A percentile compares a stretch with the other conserved stretches of the same genome.
phyloP scores from a whole-genome alignment of 148 eudicot genomes.

The Dianthus caryophyllus region DNA sequence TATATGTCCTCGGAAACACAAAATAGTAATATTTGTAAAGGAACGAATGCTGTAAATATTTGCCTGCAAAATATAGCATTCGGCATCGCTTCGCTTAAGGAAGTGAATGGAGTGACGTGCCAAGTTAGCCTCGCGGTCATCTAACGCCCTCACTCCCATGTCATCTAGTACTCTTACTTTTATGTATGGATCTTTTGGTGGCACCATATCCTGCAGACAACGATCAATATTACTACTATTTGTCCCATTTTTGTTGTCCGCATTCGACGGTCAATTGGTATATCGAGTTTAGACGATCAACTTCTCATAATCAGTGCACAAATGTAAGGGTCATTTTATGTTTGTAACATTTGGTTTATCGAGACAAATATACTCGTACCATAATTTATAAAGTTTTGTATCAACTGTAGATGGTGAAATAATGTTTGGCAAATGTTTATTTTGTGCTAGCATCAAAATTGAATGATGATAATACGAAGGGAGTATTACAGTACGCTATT shows the following conservation, averaged over 20 bases:
- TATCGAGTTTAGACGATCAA: too few relatives aligned
- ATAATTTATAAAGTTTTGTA: not conserved
- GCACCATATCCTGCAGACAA: slow-evolving; percentile 74
- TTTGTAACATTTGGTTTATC: not conserved
- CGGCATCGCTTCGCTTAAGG: slow-evolving; percentile 87
- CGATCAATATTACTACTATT: not conserved
- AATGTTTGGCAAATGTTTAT: not conserved
- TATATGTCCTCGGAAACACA: not conserved
- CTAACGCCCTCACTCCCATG: slow-evolving; percentile 65
- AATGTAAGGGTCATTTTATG: too few relatives aligned
- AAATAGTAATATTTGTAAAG: not conserved
- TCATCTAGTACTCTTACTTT: slow-evolving; percentile 89
- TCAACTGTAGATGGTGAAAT: not conserved
- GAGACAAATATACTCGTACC: not conserved
- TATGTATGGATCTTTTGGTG: slow-evolving; percentile 94
- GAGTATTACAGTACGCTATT: not conserved
- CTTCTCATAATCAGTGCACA: too few relatives aligned
- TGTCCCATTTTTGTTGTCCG: not conserved
- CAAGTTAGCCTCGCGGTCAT: slow-evolving; percentile 73
- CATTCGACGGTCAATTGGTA: too few relatives aligned
- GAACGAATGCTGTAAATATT: not conserved
- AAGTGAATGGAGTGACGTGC: slow-evolving; percentile 87
- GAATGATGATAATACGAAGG: not conserved
- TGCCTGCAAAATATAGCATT: slow-evolving; percentile 79
- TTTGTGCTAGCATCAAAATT: not conserved